Conservation (phyloP, 2,329 filamentous ascomycete genomes). For the Diaporthe nobilis region DNA sequence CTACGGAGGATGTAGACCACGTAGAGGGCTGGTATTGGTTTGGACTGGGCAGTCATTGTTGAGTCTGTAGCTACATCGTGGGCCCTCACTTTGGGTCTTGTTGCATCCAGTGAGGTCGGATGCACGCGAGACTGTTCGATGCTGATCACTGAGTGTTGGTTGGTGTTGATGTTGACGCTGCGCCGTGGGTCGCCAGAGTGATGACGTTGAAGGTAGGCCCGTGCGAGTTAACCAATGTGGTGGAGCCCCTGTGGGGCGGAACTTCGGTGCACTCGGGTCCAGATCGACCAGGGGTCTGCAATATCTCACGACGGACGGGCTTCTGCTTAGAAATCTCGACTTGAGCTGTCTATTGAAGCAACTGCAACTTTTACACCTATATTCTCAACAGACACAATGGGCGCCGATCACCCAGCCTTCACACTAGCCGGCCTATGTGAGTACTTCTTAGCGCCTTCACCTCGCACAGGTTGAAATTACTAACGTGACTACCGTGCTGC, state of each 20-base stretch:
- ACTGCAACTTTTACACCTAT: not conserved
- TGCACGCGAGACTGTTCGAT: not conserved
- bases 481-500: slow-evolving; percentile 33
- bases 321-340: not conserved
- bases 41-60: slow-evolving; percentile 59
- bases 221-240: not conserved
- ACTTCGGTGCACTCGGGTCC: not conserved
- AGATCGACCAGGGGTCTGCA: not conserved
- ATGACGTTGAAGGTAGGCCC: slow-evolving; percentile 32
- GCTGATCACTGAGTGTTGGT: not conserved
- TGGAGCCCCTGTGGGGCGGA: not conserved
- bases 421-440: slow-evolving; percentile 54
- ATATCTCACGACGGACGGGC: not conserved
- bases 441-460: no score
- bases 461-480: not conserved
- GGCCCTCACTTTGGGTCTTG: not conserved
- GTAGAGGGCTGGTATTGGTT: slow-evolving; percentile 88
- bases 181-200: slow-evolving; percentile 19
- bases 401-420: slow-evolving; percentile 57
- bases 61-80: slow-evolving; percentile 33
- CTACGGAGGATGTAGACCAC: slow-evolving; percentile 94
- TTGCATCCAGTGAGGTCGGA: not conserved
- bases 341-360: not conserved
- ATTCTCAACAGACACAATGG: slow-evolving; percentile 27
- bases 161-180: slow-evolving; percentile 27